Percentiles rank a stretch among this genome's conserved stretches.
Evolutionary conservation across 352 stramenopile genomes (phyloP).

Genomic region (Blastocystis sp.): DNA sequence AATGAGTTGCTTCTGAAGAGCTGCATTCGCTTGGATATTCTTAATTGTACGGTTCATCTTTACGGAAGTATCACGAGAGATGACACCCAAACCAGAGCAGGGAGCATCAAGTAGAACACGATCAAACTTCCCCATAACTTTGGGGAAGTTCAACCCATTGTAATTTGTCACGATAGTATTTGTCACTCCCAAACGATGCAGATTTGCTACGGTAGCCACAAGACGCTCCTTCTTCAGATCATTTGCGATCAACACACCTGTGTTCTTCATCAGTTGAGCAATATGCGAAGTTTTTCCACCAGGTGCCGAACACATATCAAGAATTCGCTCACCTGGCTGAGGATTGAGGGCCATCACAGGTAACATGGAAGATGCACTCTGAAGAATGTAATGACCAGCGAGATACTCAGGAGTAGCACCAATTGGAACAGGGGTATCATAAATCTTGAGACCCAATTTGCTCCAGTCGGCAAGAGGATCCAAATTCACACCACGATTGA

Average conservation of each 20-base stretch:
- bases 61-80: constrained; percentile 93
- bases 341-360: constrained; percentile 94
- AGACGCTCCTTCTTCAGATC: constrained; percentile 95
- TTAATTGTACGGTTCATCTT: constrained; percentile 95
- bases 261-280: constrained; percentile 98
- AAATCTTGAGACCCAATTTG: constrained; percentile 97
- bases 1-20: constrained; percentile 97
- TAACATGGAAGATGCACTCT: constrained; percentile 94
- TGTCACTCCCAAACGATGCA: constrained; percentile 94
- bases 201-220: constrained; percentile 94
- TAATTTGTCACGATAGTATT: constrained; percentile 94
- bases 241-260: constrained; percentile 94
- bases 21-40: constrained; percentile 84
- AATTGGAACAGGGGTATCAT: constrained; percentile 94
- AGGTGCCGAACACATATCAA: constrained; percentile 96
- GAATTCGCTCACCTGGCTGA: constrained; percentile 89
- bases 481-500: constrained; percentile 95
- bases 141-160: constrained; percentile 87
- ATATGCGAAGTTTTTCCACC: constrained; percentile 99
- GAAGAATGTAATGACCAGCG: constrained; percentile 98
- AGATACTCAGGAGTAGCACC: constrained; percentile 99
- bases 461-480: constrained; percentile 97
- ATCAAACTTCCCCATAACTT: constrained; percentile 92
- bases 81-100: constrained; percentile 94
- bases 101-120: constrained; percentile 95